A percentile compares a stretch with the other conserved stretches of the same genome.
Conservation (phyloP, 208 protist genomes). For the Leishmania martiniquensis region DNA sequence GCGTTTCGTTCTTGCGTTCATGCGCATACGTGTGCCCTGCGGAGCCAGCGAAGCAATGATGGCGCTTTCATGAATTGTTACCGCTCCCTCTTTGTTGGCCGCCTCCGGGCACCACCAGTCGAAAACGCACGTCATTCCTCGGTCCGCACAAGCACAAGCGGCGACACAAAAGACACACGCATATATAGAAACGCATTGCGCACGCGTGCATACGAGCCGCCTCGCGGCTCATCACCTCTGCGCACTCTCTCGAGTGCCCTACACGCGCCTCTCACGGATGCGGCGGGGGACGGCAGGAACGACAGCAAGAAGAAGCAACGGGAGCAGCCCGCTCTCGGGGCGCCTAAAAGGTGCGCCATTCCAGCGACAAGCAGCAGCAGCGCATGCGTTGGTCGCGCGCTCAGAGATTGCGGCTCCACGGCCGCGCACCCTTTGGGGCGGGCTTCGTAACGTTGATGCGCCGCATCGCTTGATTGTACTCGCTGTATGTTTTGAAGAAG, state of each 20-base stretch:
- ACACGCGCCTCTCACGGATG: not conserved
- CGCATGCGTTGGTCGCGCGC: not conserved
- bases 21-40: not conserved
- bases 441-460: slow-evolving; percentile 86
- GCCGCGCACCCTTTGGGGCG: slow-evolving; percentile 61
- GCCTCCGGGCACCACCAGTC: too few species aligned
- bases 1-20: not conserved
- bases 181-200: too few species aligned
- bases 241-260: not conserved
- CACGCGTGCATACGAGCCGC: not conserved
- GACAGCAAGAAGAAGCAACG: not conserved
- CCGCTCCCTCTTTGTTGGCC: not conserved
- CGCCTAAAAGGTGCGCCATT: not conserved
- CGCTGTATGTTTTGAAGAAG: slow-evolving; percentile 88
- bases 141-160: not conserved
- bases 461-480: slow-evolving; percentile 78
- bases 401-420: slow-evolving; percentile 84
- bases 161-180: not conserved
- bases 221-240: not conserved
- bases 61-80: too few species aligned
- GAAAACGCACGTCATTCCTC: too few species aligned
- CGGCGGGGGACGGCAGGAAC: not conserved
- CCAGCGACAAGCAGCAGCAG: not conserved
- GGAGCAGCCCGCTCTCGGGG: not conserved
- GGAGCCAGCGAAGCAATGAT: not conserved